A percentile compares a stretch with the other conserved stretches of the same genome.
These are phyloP conservation scores for Fremontodendron californicum DNA, from an alignment of 345 rosid genomes.

Conservation along the genomic window DNA sequence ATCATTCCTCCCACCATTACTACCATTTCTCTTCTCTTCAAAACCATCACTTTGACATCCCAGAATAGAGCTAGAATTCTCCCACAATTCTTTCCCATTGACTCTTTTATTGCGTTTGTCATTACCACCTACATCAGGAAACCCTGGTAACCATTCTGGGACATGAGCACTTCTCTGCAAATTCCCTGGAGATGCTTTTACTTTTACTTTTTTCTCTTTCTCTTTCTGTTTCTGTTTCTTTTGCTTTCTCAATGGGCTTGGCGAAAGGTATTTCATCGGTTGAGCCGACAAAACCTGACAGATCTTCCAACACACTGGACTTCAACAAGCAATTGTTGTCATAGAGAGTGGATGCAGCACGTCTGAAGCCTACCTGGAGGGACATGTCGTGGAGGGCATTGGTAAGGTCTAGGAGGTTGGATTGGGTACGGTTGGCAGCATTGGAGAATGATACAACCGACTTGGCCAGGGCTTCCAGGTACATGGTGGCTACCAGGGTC, in stretches of 20 bases:
- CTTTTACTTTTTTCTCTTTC: neutral
- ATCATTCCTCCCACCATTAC: neutral
- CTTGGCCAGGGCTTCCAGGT: conserved; percentile 12
- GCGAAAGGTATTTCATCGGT: conserved; percentile 18
- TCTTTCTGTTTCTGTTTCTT: no score
- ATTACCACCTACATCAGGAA: neutral
- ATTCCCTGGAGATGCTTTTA: neutral
- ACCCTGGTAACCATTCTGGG: conserved; percentile 12
- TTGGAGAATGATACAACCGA: conserved; percentile 8
- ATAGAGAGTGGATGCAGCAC: conserved; percentile 4
- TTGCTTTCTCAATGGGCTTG: neutral
- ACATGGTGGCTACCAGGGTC: conserved; percentile 16
- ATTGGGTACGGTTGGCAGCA: conserved; percentile 8
- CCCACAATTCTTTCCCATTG: conserved; percentile 5
- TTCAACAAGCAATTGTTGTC: conserved; percentile 7
- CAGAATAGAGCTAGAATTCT: conserved; percentile 1
- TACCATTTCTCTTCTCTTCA: neutral
- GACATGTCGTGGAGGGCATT: conserved; percentile 12
- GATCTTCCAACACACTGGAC: conserved; percentile 1
- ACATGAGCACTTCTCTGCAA: neutral
- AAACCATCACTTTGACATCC: neutral
- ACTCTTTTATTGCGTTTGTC: neutral
- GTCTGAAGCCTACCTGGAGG: neutral
- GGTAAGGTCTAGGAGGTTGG: conserved; percentile 14
- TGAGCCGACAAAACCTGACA: conserved; percentile 13